Conservation (phyloP, 306 rosid species). For the Benincasa hispida region DNA sequence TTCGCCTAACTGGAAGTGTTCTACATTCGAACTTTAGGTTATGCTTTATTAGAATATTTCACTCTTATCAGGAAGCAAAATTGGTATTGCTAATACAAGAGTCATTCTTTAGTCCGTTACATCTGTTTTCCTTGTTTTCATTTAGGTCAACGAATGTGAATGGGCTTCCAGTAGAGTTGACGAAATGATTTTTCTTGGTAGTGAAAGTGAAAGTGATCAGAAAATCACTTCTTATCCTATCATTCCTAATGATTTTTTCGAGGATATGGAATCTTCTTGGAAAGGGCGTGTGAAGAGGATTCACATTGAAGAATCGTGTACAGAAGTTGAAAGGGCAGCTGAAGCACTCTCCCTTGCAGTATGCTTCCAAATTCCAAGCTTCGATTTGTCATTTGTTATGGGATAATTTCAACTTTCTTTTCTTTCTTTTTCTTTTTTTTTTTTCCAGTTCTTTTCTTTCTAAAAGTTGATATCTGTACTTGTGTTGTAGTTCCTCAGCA, state of each 20-base stretch:
- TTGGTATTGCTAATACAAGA: background rate
- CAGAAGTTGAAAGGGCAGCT: slow-evolving; percentile 64
- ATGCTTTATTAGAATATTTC: background rate
- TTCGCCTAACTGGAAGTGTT: background rate
- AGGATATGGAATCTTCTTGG: slow-evolving; percentile 91
- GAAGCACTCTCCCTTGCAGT: slow-evolving; percentile 66
- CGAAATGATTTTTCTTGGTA: slow-evolving; percentile 55
- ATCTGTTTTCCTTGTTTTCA: slow-evolving; percentile 6
- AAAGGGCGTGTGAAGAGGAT: slow-evolving; percentile 73
- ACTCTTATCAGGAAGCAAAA: background rate
- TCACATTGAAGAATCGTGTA: slow-evolving; percentile 55
- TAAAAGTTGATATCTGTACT: background rate
- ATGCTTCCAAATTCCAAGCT: slow-evolving; percentile 22
- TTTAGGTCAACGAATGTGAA: slow-evolving; percentile 67
- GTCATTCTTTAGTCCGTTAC: background rate
- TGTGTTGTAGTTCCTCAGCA: background rate
- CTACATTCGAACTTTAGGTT: background rate
- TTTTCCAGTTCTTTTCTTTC: background rate
- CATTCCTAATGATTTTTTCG: slow-evolving; percentile 71
- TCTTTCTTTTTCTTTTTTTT: background rate
- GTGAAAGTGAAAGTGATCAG: slow-evolving; percentile 59
- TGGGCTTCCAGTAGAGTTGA: slow-evolving; percentile 50
- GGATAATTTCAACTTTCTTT: background rate
- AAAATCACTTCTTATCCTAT: slow-evolving; percentile 45
- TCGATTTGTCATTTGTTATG: background rate